phyloP scores from a whole-genome alignment of 768 basidiomycete genomes.

The Rhizopogon vulgaris region DNA sequence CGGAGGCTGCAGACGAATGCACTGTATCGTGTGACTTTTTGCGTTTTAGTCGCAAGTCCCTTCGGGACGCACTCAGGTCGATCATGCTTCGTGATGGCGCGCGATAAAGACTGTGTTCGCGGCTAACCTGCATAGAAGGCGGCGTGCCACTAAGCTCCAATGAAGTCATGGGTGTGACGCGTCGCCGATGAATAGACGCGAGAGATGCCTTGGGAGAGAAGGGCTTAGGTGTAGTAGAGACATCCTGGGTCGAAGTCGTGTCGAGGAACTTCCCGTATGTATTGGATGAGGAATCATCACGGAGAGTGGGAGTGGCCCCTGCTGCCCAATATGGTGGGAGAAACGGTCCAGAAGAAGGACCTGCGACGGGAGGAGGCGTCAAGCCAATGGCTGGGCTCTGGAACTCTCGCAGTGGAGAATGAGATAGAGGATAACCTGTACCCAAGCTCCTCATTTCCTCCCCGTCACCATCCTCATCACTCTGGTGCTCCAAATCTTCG shows the following conservation, averaged over 20 bases:
- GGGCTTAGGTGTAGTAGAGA: constrained; percentile 8
- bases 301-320: background rate
- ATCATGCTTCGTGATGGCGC: constrained; percentile 61
- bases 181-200: background rate
- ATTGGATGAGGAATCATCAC: constrained; percentile 5
- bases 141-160: constrained; percentile 1
- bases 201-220: constrained; percentile 14
- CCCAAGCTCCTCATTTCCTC: constrained; percentile 21
- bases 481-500: constrained; percentile 33
- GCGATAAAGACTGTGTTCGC: constrained; percentile 44
- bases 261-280: constrained; percentile 4
- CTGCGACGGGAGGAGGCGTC: background rate
- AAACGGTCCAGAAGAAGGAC: constrained; percentile 1
- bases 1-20: constrained; percentile 7
- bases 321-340: background rate
- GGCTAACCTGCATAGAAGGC: constrained; percentile 11
- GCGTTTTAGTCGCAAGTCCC: constrained; percentile 7
- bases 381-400: constrained; percentile 11
- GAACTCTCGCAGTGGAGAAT: constrained; percentile 5
- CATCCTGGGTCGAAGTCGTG: constrained; percentile 7
- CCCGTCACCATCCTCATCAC: constrained; percentile 28
- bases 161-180: constrained; percentile 3
- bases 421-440: constrained; percentile 2
- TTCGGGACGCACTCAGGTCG: constrained; percentile 37
- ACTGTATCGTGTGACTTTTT: constrained; percentile 13